These are phyloP conservation scores for Trametes coccinea DNA, from an alignment of 768 basidiomycete genomes.

Conservation along the genomic window DNA sequence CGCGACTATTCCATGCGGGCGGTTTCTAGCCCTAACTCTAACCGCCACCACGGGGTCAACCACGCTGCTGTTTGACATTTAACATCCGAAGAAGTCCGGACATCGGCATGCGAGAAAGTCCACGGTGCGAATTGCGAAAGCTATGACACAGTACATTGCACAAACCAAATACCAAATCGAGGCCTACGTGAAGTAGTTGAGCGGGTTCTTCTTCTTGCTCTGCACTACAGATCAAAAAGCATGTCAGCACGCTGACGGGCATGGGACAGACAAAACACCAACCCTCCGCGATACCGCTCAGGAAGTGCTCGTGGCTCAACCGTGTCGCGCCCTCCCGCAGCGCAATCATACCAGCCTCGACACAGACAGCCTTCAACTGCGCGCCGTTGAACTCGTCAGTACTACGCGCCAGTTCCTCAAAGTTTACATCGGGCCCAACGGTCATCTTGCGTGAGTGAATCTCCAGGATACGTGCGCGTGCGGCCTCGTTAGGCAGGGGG, in stretches of 20 bases:
- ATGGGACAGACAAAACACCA: constrained; percentile 26
- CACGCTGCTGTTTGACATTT: background rate
- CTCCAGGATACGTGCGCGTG: constrained; percentile 93
- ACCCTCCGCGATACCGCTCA: constrained; percentile 90
- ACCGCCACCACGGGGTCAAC: constrained; percentile 9
- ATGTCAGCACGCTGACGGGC: constrained; percentile 29
- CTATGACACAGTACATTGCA: constrained; percentile 15
- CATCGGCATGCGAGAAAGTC: constrained; percentile 8
- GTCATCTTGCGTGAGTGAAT: constrained; percentile 98
- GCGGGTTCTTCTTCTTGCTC: constrained; percentile 99
- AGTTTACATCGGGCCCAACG: constrained; percentile 86
- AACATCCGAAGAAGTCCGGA: constrained; percentile 11
- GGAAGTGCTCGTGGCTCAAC: constrained; percentile 92
- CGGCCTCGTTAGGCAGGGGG: constrained; percentile 93
- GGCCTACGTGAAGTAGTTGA: constrained; percentile 86
- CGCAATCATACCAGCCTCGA: constrained; percentile 99
- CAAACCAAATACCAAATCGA: constrained; percentile 5
- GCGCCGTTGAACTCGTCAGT: constrained; percentile 99
- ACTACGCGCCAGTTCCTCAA: constrained; percentile 92
- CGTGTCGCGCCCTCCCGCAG: constrained; percentile 88
- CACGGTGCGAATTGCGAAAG: constrained; percentile 13
- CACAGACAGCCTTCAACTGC: constrained; percentile 95
- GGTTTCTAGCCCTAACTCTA: constrained; percentile 15
- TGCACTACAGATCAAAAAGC: constrained; percentile 63
- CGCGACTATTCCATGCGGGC: constrained; percentile 3